These are phyloP conservation scores for Cladophialophora bantiana DNA, from an alignment of 2,329 filamentous ascomycete species.

Conservation along the genomic window DNA sequence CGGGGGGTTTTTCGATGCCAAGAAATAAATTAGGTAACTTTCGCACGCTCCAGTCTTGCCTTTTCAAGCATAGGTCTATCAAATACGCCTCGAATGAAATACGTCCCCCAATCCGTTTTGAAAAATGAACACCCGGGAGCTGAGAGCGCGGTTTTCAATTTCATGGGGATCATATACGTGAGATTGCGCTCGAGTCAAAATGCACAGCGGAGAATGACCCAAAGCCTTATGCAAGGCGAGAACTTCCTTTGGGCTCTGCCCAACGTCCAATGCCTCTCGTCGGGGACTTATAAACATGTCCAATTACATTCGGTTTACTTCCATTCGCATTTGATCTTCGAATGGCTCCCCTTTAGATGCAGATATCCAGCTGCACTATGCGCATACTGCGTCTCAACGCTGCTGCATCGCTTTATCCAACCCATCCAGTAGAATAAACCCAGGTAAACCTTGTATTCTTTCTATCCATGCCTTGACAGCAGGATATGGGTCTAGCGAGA, in stretches of 20 bases:
- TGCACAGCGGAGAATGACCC: background rate
- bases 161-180: background rate
- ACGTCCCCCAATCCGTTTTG: background rate
- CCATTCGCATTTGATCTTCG: background rate
- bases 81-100: background rate
- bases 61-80: background rate
- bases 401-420: conserved; percentile 20
- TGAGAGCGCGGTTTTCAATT: too few species aligned
- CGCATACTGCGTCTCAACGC: background rate
- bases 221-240: background rate
- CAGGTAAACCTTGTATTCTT: conserved; percentile 14
- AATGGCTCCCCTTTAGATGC: background rate
- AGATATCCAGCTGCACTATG: background rate
- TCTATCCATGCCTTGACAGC: conserved; percentile 26
- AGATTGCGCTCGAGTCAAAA: background rate
- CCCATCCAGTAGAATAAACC: conserved; percentile 19
- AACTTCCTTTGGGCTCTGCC: background rate
- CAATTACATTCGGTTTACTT: background rate
- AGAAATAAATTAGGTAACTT: conserved; percentile 9
- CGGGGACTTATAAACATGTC: background rate
- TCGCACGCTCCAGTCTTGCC: background rate
- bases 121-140: background rate
- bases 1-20: conserved; percentile 17
- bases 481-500: conserved; percentile 46
- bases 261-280: background rate